phyloP scores from a whole-genome alignment of 2,329 filamentous ascomycete species.

The Scedosporium dehoogii region DNA sequence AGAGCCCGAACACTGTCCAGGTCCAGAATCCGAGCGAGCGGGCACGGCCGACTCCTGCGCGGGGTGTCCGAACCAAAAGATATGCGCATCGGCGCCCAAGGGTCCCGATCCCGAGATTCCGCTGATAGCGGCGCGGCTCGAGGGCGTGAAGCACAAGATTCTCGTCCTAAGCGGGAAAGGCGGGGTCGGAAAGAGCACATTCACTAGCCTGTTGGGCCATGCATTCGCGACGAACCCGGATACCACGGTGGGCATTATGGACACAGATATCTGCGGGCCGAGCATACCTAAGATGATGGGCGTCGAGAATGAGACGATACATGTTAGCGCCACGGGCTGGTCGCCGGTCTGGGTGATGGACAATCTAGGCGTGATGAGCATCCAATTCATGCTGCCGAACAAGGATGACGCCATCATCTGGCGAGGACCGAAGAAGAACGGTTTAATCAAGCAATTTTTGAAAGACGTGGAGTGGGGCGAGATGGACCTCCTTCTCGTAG shows the following conservation, averaged over 20 bases:
- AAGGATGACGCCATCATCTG: constrained; percentile 94
- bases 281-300: constrained; percentile 99
- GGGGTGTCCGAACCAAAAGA: constrained; percentile 89
- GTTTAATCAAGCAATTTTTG: constrained; percentile 92
- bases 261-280: constrained; percentile 94
- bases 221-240: constrained; percentile 76
- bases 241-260: constrained; percentile 84
- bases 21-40: constrained; percentile 67
- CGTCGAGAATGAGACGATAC: constrained; percentile 86
- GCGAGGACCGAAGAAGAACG: constrained; percentile 97
- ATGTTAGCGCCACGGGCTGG: constrained; percentile 83
- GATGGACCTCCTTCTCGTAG: constrained; percentile 84
- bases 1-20: constrained; percentile 93
- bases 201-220: constrained; percentile 78
- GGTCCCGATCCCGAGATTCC: constrained; percentile 92
- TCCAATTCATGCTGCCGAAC: constrained; percentile 96
- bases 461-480: constrained; percentile 98
- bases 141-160: constrained; percentile 80
- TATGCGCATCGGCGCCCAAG: constrained; percentile 90
- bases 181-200: constrained; percentile 92
- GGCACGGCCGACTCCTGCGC: constrained; percentile 74
- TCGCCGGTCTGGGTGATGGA: constrained; percentile 92
- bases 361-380: constrained; percentile 91
- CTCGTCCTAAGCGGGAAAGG: constrained; percentile 91
- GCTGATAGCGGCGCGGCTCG: constrained; percentile 73